Evolutionary conservation across 2,329 filamentous ascomycete species (phyloP).

Genomic region (Aureobasidium pullulans): DNA sequence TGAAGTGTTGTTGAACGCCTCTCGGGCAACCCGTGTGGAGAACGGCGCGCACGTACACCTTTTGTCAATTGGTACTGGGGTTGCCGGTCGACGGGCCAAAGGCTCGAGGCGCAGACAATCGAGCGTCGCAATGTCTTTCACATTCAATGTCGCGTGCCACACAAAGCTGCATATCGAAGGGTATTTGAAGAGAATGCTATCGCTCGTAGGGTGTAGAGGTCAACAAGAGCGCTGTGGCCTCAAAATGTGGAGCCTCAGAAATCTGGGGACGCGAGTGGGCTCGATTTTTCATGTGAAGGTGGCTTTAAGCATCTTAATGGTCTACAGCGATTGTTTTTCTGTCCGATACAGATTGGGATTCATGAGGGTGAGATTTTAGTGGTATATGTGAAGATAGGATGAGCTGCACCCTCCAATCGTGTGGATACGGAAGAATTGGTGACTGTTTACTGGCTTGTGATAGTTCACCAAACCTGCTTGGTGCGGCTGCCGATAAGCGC

Average conservation of each 20-base stretch:
- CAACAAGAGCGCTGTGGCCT: not conserved
- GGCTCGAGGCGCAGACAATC: not conserved
- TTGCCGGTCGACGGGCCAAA: slow-evolving; percentile 4
- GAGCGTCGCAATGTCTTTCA: not conserved
- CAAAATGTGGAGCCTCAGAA: not conserved
- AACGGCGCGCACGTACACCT: not conserved
- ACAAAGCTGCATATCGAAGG: not conserved
- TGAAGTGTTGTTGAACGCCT: slow-evolving; percentile 5
- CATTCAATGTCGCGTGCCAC: not conserved
- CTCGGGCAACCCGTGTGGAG: slow-evolving; percentile 7
- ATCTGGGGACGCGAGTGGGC: slow-evolving; percentile 1
- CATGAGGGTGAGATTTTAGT: not conserved
- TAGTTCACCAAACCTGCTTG: not conserved
- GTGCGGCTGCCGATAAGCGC: slow-evolving; percentile 5
- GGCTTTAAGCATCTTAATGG: not conserved
- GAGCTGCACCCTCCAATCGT: too few species aligned
- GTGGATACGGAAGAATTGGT: not conserved
- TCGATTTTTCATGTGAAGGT: not conserved
- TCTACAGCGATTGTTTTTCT: not conserved
- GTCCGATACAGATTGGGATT: too few species aligned
- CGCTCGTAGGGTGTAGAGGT: not conserved
- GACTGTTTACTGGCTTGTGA: not conserved
- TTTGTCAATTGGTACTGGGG: not conserved
- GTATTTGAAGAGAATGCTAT: not conserved
- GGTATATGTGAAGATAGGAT: not conserved